These are phyloP conservation scores for Penicillium sp. DNA, from an alignment of 2,329 filamentous ascomycete species.

Conservation along the genomic window DNA sequence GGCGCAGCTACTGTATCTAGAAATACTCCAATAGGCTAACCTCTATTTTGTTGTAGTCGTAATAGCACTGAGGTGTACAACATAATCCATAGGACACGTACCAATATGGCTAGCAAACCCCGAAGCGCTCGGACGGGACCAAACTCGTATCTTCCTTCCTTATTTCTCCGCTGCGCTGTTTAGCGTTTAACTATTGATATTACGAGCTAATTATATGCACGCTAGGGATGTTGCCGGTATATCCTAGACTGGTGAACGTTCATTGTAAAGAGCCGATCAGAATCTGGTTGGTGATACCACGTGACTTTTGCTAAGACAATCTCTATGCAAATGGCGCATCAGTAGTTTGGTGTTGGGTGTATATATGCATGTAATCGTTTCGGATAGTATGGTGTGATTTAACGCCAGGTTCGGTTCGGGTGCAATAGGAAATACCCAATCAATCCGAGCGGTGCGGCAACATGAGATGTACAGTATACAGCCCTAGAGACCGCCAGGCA, in stretches of 20 bases:
- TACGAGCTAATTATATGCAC: background rate
- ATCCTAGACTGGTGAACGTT: background rate
- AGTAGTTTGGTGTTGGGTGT: too few relatives aligned
- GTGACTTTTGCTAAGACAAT: too few relatives aligned
- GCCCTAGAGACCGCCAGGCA: background rate
- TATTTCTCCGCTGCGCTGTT: background rate
- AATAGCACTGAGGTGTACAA: background rate
- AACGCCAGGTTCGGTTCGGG: background rate
- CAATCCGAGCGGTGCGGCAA: background rate
- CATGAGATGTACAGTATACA: background rate
- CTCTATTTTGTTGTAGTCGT: background rate
- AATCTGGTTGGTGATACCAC: too few relatives aligned
- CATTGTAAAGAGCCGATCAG: too few relatives aligned
- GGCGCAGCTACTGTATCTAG: background rate
- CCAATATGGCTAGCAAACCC: background rate
- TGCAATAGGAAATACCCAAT: background rate
- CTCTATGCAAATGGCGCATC: too few relatives aligned
- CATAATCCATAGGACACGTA: background rate
- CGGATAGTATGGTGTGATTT: background rate
- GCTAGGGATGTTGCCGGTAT: background rate
- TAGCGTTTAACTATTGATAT: background rate
- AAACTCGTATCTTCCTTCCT: background rate
- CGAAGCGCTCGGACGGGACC: slow-evolving; percentile 5
- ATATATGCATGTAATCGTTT: background rate
- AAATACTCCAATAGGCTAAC: background rate